Evolutionary conservation across 2,329 filamentous ascomycete genomes (phyloP).

Genomic region (Nemania sp.): DNA sequence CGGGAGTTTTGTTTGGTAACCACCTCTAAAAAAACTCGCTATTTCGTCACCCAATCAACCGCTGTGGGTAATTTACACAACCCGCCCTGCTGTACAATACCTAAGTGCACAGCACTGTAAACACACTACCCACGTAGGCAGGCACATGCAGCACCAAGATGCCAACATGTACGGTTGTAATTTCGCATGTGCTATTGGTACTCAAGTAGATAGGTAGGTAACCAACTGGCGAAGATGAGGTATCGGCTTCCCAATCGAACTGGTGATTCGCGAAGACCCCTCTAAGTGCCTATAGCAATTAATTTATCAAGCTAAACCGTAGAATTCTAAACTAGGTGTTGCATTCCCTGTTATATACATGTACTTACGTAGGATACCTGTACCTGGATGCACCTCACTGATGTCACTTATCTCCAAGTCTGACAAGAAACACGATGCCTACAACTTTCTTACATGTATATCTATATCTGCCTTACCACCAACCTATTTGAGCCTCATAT

Average conservation of each 20-base stretch:
- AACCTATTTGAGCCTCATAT: neutral
- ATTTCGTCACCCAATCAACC: conserved; percentile 30
- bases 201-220: too few relatives aligned
- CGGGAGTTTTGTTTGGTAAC: conserved; percentile 27
- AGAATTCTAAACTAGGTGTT: neutral
- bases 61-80: neutral
- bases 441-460: neutral
- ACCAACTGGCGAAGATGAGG: too few relatives aligned
- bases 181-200: too few relatives aligned
- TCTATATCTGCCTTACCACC: neutral
- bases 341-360: neutral
- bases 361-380: neutral
- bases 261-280: neutral
- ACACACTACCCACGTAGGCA: neutral
- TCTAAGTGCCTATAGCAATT: neutral
- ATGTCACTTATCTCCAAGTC: conserved; percentile 2
- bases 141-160: neutral
- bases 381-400: conserved; percentile 5
- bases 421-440: neutral
- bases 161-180: too few relatives aligned
- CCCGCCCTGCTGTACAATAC: neutral
- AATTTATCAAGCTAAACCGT: too few relatives aligned
- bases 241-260: neutral
- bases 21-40: conserved; percentile 12
- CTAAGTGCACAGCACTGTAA: neutral